phyloP scores from a whole-genome alignment of 305 asterid species.

The Lippia alba region DNA sequence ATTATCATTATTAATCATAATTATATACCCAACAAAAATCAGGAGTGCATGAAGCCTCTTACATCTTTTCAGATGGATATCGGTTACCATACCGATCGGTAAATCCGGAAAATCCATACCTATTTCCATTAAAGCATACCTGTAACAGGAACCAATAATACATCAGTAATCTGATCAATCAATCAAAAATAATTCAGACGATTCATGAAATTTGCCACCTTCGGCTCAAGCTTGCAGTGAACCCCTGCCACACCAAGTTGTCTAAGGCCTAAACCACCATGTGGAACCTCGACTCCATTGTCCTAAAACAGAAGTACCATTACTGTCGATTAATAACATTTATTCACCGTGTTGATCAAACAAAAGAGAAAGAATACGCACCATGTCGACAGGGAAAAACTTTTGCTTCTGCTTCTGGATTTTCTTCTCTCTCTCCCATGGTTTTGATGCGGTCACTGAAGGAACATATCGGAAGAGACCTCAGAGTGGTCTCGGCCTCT shows the following conservation, averaged over 20 bases:
- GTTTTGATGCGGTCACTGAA: too few relatives aligned
- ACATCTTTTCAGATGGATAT: conserved; percentile 71
- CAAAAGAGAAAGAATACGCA: conserved; percentile 17
- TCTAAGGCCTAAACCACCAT: conserved; percentile 75
- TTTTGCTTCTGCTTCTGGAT: conserved; percentile 57
- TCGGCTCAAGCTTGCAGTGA: conserved; percentile 78
- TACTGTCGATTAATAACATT: background rate
- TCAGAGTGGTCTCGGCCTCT: too few relatives aligned
- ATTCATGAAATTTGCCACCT: conserved; percentile 80
- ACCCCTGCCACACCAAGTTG: conserved; percentile 74
- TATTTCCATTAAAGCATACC: conserved; percentile 92
- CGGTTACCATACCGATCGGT: conserved; percentile 79
- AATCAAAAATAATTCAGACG: background rate
- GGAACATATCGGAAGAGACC: too few relatives aligned
- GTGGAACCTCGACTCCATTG: conserved; percentile 87
- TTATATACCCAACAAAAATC: too few relatives aligned
- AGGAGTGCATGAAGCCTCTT: conserved; percentile 11
- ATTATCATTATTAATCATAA: background rate
- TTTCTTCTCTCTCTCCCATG: conserved; percentile 78
- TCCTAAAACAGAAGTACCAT: conserved; percentile 45
- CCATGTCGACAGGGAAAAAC: conserved; percentile 75
- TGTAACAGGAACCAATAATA: conserved; percentile 18
- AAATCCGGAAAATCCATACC: conserved; percentile 79
- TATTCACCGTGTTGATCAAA: too few relatives aligned
- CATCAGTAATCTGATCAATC: background rate